Evolutionary conservation across 2,329 filamentous ascomycete genomes (phyloP).

Genomic region (Arthrobotrys sphaeroides): DNA sequence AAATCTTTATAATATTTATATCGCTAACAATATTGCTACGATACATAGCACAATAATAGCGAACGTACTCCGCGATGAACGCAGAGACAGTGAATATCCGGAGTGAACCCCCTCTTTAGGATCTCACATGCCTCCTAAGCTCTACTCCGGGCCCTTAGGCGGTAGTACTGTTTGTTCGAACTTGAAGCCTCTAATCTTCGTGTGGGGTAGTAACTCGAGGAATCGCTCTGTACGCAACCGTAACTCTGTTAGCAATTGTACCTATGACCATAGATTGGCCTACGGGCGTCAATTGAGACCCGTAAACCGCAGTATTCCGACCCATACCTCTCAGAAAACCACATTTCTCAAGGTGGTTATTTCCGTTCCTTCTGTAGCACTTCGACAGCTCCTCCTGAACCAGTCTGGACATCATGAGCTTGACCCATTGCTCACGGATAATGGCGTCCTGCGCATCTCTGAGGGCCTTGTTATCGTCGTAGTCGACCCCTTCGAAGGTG

Average conservation of each 20-base stretch:
- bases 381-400: slow-evolving; percentile 84
- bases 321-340: slow-evolving; percentile 79
- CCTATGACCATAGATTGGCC: not conserved
- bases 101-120: not conserved
- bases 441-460: slow-evolving; percentile 85
- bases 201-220: slow-evolving; percentile 77
- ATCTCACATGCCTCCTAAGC: not conserved
- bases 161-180: slow-evolving; percentile 65
- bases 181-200: slow-evolving; percentile 80
- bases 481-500: slow-evolving; percentile 87
- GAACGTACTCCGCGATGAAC: not conserved
- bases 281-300: not conserved
- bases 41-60: not conserved
- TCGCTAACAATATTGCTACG: not conserved
- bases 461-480: slow-evolving; percentile 80
- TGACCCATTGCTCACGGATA: slow-evolving; percentile 87
- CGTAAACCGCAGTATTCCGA: not conserved
- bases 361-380: slow-evolving; percentile 84
- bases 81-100: slow-evolving; percentile 3
- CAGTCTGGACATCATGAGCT: slow-evolving; percentile 85
- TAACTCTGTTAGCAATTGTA: slow-evolving; percentile 11
- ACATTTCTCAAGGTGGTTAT: slow-evolving; percentile 90
- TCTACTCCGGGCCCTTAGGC: slow-evolving; percentile 21
- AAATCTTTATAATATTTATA: not conserved
- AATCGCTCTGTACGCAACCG: slow-evolving; percentile 72